phyloP scores from a whole-genome alignment of 441 rosid species.

The Bruguiera hainesii region DNA sequence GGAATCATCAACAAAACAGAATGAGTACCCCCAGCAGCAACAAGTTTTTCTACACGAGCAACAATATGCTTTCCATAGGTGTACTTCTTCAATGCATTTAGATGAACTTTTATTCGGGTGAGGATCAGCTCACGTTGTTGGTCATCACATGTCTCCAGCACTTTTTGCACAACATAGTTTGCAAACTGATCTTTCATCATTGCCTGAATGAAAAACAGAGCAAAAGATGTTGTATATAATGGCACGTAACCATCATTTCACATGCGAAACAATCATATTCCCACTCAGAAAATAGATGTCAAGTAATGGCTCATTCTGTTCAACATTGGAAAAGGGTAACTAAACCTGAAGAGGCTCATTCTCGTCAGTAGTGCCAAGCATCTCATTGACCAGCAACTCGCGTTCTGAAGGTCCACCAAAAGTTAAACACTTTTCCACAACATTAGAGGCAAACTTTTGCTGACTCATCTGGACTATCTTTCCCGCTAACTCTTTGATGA shows the following conservation, averaged over 20 bases:
- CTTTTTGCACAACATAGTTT: slow-evolving; percentile 94
- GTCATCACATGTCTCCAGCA: slow-evolving; percentile 92
- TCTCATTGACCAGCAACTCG: slow-evolving; percentile 70
- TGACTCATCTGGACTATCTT: slow-evolving; percentile 89
- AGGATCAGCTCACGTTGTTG: slow-evolving; percentile 90
- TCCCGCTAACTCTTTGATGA: slow-evolving; percentile 73
- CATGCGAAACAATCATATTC: background rate
- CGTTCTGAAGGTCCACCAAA: slow-evolving; percentile 68
- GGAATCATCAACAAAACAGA: slow-evolving; percentile 9
- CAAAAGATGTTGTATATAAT: background rate
- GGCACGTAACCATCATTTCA: background rate
- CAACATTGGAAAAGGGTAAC: background rate
- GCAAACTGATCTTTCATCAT: slow-evolving; percentile 99
- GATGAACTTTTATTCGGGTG: slow-evolving; percentile 83
- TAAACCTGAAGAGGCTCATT: slow-evolving; percentile 87
- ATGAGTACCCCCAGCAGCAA: slow-evolving; percentile 87
- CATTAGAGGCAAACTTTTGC: slow-evolving; percentile 86
- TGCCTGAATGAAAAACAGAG: slow-evolving; percentile 43
- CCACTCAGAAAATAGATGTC: background rate
- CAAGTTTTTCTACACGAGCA: slow-evolving; percentile 97
- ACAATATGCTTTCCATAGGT: slow-evolving; percentile 98
- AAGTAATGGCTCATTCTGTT: background rate
- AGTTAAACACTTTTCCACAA: slow-evolving; percentile 80
- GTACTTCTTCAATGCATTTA: slow-evolving; percentile 93
- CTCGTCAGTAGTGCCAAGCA: slow-evolving; percentile 82